These are phyloP conservation scores for Lanmaoa rubissima DNA, from an alignment of 768 basidiomycete genomes.

Conservation along the genomic window DNA sequence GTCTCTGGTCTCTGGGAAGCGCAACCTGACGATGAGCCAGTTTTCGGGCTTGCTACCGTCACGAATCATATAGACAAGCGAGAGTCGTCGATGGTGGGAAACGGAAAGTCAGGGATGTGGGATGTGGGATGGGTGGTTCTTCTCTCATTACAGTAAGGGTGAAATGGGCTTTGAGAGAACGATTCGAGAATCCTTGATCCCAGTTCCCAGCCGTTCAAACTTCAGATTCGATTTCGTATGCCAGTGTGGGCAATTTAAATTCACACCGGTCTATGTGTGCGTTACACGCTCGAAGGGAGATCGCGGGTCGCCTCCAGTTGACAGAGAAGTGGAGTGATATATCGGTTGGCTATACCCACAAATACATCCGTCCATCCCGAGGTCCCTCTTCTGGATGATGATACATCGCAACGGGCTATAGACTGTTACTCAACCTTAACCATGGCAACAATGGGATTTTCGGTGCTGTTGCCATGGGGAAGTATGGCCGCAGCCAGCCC, in stretches of 20 bases:
- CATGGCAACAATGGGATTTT: slow-evolving; percentile 13
- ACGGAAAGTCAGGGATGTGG: neutral
- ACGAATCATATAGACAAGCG: too few relatives aligned
- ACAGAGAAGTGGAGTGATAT: too few relatives aligned
- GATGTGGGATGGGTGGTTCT: neutral
- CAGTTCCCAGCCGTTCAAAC: too few relatives aligned
- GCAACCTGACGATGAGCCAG: neutral
- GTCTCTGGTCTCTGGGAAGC: too few relatives aligned
- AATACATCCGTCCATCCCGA: neutral
- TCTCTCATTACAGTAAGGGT: neutral
- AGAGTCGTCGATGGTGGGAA: neutral
- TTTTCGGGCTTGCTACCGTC: neutral
- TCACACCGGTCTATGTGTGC: too few relatives aligned
- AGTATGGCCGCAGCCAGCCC: neutral
- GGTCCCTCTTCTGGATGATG: neutral
- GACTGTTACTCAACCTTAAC: neutral
- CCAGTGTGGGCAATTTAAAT: too few relatives aligned
- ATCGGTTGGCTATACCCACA: too few relatives aligned
- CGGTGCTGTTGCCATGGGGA: neutral
- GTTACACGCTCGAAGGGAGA: too few relatives aligned
- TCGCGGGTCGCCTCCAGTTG: too few relatives aligned
- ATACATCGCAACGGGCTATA: neutral
- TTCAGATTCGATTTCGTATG: too few relatives aligned
- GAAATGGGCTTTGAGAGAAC: neutral
- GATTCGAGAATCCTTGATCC: too few relatives aligned